These are phyloP conservation scores for Aspergillus novoparasiticus DNA, from an alignment of 2,329 filamentous ascomycete genomes.

Conservation along the genomic window DNA sequence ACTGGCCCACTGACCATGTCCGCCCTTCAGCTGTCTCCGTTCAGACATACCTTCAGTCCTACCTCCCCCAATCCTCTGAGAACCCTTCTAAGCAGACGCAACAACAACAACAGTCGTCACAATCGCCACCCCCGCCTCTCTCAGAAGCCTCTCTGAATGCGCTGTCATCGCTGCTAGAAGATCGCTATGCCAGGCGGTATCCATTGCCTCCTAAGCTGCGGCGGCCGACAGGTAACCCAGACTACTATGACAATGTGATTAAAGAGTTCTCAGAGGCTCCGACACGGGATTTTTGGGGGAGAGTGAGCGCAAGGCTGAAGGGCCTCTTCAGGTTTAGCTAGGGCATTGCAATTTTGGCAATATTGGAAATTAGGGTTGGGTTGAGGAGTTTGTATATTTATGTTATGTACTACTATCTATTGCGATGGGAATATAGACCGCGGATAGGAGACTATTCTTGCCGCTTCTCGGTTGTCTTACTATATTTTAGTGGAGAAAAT, in stretches of 20 bases:
- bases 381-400: conserved; percentile 4
- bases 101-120: conserved; percentile 15
- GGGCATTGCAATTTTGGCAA: not conserved
- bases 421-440: not conserved
- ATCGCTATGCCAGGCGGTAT: conserved; percentile 57
- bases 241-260: conserved; percentile 56
- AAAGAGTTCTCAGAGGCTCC: conserved; percentile 58
- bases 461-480: not conserved
- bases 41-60: conserved; percentile 43
- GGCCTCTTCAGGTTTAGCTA: conserved; percentile 50
- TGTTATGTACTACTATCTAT: conserved; percentile 3
- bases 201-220: conserved; percentile 51
- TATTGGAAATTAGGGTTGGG: not conserved
- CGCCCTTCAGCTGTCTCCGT: conserved; percentile 50
- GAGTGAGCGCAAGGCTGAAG: conserved; percentile 49
- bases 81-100: conserved; percentile 22
- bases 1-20: conserved; percentile 49
- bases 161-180: conserved; percentile 62
- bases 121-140: conserved; percentile 23
- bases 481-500: not conserved
- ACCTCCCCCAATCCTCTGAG: conserved; percentile 26
- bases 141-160: conserved; percentile 55
- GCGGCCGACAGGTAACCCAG: conserved; percentile 53
- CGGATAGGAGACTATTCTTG: not conserved
- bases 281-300: conserved; percentile 48